Conservation (phyloP, 768 basidiomycete species). For the Dioszegia crocea region DNA sequence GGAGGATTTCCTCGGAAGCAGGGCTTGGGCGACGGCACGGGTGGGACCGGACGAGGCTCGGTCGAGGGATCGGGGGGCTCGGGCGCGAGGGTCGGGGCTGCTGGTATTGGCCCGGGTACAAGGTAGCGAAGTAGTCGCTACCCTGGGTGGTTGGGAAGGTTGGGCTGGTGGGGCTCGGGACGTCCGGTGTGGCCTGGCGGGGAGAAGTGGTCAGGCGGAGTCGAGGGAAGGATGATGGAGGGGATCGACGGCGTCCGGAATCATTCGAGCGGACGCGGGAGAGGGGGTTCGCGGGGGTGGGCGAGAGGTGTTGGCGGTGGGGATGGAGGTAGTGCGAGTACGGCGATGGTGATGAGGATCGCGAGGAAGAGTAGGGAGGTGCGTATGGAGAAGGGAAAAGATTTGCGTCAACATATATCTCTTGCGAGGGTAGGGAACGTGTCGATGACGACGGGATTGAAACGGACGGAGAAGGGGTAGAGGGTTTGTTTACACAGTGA, state of each 20-base stretch:
- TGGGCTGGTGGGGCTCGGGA: not conserved
- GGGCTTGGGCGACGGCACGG: not conserved
- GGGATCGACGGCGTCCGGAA: not conserved
- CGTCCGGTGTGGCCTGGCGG: not conserved
- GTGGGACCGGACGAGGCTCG: not conserved
- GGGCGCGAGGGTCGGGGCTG: not conserved
- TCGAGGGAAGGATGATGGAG: not conserved
- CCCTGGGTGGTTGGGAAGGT: not conserved
- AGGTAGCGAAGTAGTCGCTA: conserved; percentile 8
- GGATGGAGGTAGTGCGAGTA: not conserved
- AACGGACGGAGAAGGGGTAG: not conserved
- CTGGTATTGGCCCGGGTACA: not conserved
- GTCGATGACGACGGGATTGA: not conserved
- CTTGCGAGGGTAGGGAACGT: not conserved
- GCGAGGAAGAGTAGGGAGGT: not conserved
- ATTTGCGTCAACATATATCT: not conserved
- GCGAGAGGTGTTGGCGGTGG: too few relatives aligned
- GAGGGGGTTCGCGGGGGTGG: not conserved
- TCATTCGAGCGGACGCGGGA: conserved; percentile 5
- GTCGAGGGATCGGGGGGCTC: not conserved
- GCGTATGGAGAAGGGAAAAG: not conserved
- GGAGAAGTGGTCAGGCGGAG: not conserved
- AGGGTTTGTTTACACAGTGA: not conserved
- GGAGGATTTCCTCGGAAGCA: conserved; percentile 3
- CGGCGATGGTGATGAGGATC: not conserved